Evolutionary conservation across 148 eudicot genomes (phyloP), one percentile per base, ranked within the genome.

Genomic region (Vaccinium corymbosum): DNA sequence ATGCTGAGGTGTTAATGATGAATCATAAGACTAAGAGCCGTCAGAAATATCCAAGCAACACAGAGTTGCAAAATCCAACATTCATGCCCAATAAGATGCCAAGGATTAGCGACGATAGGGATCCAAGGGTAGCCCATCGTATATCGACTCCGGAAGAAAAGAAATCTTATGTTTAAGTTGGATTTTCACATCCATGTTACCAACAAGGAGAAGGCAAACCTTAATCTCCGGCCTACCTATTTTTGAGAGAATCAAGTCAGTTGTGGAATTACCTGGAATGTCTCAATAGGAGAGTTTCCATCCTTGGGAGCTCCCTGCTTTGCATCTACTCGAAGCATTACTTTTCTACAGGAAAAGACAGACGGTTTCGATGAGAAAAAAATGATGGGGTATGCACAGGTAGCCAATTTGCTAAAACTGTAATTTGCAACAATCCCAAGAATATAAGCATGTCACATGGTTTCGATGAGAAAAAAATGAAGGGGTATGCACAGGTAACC

Each of bases 271-370:
- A 97, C 99, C 96, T 92, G 95, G 85, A 97, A 92, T 86, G 91
- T 92, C 88, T 94, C 99, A 83, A 97, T 90, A 57, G 99, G 91
- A 86, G 95, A 92, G 87, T 93, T 93, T 74, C 99, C 99, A 86
- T 97, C 99, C 91, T 93, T 97, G 16, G 97, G 94, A 86, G 95
- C 90, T 81, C 99, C 99, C 88, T 97, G 99, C 89, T 92, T 93
- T 87, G 99, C 94, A 93, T 94, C 97, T 51, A 97, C 98, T 46
- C 97, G 92, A 73, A 97, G 97, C 99, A 97, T 94, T 86, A 97
- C 93, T 91, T 93, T 97, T 88, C 99, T 97, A 93, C 88, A 90
- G 49, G n/a, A 70, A 66, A 32, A 49, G 52, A 80, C 70, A 17
- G 78, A 56, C 2, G 49, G 62, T 51, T 82, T 20, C 48, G 16